Evolutionary conservation across 352 stramenopile species (phyloP).

Genomic region (Blastocystis hominis): DNA sequence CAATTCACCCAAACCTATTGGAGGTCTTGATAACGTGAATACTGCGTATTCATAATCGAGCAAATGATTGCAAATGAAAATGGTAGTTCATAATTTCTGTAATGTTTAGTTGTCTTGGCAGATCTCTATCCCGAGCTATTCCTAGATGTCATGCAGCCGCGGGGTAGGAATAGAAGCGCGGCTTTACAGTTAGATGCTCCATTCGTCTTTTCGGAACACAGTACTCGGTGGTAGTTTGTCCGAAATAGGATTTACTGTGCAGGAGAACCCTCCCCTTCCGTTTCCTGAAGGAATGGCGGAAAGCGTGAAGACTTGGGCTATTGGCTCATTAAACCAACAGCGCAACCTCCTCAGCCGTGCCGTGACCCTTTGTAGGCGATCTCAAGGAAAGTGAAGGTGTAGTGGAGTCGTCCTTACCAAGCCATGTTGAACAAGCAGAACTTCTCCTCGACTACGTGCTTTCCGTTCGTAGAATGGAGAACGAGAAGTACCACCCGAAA

Average conservation of each 20-base stretch:
- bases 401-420: conserved; percentile 46
- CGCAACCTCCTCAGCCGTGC: conserved; percentile 39
- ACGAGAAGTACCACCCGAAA: conserved; percentile 45
- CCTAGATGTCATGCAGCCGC: neutral
- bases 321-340: conserved; percentile 39
- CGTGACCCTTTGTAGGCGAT: conserved; percentile 26
- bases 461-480: conserved; percentile 59
- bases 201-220: conserved; percentile 10
- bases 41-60: neutral
- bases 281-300: conserved; percentile 44
- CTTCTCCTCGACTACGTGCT: conserved; percentile 75
- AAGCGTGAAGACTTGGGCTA: conserved; percentile 34
- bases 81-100: neutral
- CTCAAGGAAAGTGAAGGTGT: neutral
- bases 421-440: conserved; percentile 68
- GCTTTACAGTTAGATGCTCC: neutral
- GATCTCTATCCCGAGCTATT: neutral
- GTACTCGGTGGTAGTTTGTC: conserved; percentile 8
- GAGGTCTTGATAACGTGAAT: neutral
- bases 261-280: conserved; percentile 10
- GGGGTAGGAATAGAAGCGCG: neutral
- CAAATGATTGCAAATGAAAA: neutral
- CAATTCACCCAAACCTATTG: neutral
- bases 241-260: neutral
- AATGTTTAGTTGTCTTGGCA: conserved; percentile 13